These are phyloP conservation scores for Phytophthora fragariae DNA, from an alignment of 352 stramenopile genomes.

Conservation along the genomic window DNA sequence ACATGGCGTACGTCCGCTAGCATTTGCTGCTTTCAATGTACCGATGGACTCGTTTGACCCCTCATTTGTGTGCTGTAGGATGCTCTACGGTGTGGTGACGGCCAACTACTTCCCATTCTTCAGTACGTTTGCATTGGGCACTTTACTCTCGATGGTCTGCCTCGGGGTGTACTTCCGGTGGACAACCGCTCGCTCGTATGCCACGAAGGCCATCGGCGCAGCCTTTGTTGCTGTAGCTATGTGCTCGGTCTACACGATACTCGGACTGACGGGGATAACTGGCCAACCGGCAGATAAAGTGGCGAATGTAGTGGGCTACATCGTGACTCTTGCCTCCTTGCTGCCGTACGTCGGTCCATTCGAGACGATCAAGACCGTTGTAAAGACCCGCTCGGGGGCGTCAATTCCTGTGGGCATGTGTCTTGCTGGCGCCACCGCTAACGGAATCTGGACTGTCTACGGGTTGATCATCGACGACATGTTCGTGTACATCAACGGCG, in stretches of 20 bases:
- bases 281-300: conserved; percentile 29
- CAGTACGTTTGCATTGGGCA: conserved; percentile 35
- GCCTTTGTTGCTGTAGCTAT: conserved; percentile 23
- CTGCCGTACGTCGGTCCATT: conserved; percentile 41
- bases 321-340: conserved; percentile 41
- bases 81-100: conserved; percentile 43
- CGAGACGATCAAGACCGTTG: conserved; percentile 37
- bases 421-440: conserved; percentile 28
- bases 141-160: conserved; percentile 40
- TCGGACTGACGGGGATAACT: conserved; percentile 27
- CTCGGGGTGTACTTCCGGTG: conserved; percentile 39
- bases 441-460: conserved; percentile 49
- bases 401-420: conserved; percentile 44
- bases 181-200: conserved; percentile 31
- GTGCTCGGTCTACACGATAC: conserved; percentile 29
- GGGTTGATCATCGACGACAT: conserved; percentile 42
- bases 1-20: conserved; percentile 40
- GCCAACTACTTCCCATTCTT: conserved; percentile 44
- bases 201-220: conserved; percentile 22
- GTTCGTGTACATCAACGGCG: conserved; percentile 44
- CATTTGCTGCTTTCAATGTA: neutral
- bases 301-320: conserved; percentile 39
- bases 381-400: conserved; percentile 36
- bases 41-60: neutral
- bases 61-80: conserved; percentile 26